phyloP scores from a whole-genome alignment of 805 yeast genomes.

The Starmera quercuum region DNA sequence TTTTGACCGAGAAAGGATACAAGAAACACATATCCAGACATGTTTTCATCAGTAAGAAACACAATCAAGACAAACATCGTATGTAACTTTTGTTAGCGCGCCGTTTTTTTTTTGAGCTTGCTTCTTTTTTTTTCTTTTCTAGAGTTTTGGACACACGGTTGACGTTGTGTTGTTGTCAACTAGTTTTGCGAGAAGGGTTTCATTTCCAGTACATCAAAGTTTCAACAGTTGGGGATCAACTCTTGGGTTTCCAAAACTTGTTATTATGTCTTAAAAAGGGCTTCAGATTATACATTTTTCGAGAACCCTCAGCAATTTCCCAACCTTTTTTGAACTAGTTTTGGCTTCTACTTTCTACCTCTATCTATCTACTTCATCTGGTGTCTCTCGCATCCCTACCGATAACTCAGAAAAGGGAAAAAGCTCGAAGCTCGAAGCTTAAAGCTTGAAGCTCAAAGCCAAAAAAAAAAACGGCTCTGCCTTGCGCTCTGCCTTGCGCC shows the following conservation, averaged over 20 bases:
- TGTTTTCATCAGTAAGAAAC: slow-evolving; percentile 25
- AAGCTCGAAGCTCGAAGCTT: neutral
- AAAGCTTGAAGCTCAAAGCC: neutral
- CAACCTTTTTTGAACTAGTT: too few species aligned
- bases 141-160: neutral
- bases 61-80: slow-evolving; percentile 24
- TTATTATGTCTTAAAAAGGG: too few species aligned
- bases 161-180: neutral
- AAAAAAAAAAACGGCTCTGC: neutral
- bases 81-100: slow-evolving; percentile 5
- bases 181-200: neutral
- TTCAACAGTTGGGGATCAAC: neutral
- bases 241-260: too few species aligned
- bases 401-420: neutral
- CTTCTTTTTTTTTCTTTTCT: neutral
- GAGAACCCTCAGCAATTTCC: too few species aligned
- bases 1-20: neutral
- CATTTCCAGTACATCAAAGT: neutral
- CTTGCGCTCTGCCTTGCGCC: too few species aligned
- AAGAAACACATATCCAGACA: slow-evolving; percentile 3
- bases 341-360: too few species aligned
- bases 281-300: too few species aligned
- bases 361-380: neutral
- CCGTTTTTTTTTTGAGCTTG: neutral
- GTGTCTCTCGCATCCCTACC: neutral